Conservation (phyloP, 2,329 filamentous ascomycete genomes). For the Xylariaceae sp. region DNA sequence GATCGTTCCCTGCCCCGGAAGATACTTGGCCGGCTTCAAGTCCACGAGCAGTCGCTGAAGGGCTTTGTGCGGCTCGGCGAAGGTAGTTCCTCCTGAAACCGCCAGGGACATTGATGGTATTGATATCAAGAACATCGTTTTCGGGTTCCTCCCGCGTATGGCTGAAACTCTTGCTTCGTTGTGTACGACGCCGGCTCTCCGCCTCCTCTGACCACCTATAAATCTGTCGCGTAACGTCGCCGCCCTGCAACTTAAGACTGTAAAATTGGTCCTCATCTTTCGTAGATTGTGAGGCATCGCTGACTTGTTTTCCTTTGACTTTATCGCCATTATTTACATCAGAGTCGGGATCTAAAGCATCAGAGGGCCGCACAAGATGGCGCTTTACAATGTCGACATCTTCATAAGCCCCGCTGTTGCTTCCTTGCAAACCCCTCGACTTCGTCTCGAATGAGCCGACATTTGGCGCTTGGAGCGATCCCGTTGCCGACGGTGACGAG, state of each 20-base stretch:
- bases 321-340: slow-evolving; percentile 37
- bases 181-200: slow-evolving; percentile 62
- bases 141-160: slow-evolving; percentile 73
- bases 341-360: slow-evolving; percentile 41
- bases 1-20: slow-evolving; percentile 39
- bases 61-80: slow-evolving; percentile 67
- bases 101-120: slow-evolving; percentile 86
- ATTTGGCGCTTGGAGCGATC: slow-evolving; percentile 55
- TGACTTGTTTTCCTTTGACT: slow-evolving; percentile 52
- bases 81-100: slow-evolving; percentile 91
- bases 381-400: slow-evolving; percentile 88
- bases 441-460: slow-evolving; percentile 83
- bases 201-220: slow-evolving; percentile 95
- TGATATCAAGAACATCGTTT: slow-evolving; percentile 77
- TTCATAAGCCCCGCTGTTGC: slow-evolving; percentile 63
- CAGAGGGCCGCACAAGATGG: slow-evolving; percentile 72
- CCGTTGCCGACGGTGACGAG: slow-evolving; percentile 53
- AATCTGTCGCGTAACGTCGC: slow-evolving; percentile 89
- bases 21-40: slow-evolving; percentile 37
- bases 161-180: slow-evolving; percentile 85
- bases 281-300: slow-evolving; percentile 35
- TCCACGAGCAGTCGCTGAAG: slow-evolving; percentile 42
- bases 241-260: slow-evolving; percentile 85
- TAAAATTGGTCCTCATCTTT: slow-evolving; percentile 79
- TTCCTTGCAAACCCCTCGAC: slow-evolving; percentile 44